Base-by-base conservation (phyloP, 1,284 basidiomycete genomes). In the Ustilago vetiveriae region DNA sequence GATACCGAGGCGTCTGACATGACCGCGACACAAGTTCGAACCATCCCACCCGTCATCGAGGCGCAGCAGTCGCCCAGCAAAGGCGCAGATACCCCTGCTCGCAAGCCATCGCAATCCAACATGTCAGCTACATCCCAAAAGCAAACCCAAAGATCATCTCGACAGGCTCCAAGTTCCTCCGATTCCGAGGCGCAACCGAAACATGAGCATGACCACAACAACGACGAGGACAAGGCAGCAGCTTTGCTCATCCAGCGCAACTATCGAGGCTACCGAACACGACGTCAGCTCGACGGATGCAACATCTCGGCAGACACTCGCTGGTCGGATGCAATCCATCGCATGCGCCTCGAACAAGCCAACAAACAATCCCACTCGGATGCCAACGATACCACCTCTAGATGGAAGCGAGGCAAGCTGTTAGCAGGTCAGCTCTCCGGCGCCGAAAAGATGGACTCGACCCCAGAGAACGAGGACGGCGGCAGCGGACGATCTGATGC, bases 371-470 rank as follows among this genome's bases (percentile, higher is more conserved):
- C 69, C 24, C 50, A 58, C 26, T 51, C 45, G 11, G 72, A 56
- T 8, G 53, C 58, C 26, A 77, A 72, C 37, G 72, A 72, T 33
- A 62, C 59, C 23, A 19, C 42, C 14, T 56, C 60, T 23, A 38
- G 74, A 35, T 78, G 76, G 76, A 75, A 74, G 43, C 38, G 76
- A 32, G 73, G 74, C 14, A 63, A 71, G 39, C 48, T 78, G 5
- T 51, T 76, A 4, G 76, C 74, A 5, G 65, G 65, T 9, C 76
- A 78, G 33, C 58, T 78, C 17, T 52, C 63, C 1, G 69, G 63
- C 8, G 71, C 38, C 13, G 57, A 68, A 41, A 62, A 70, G 52
- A 53, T 53, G 41, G 55, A 60, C 14, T 44, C 54, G 6, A 21
- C 56, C 0, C 48, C 54, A 16, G 45, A 57, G 17, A 50, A 24